Conservation (phyloP, 2,329 filamentous ascomycete genomes). For the Ophiosphaerella korrae region DNA sequence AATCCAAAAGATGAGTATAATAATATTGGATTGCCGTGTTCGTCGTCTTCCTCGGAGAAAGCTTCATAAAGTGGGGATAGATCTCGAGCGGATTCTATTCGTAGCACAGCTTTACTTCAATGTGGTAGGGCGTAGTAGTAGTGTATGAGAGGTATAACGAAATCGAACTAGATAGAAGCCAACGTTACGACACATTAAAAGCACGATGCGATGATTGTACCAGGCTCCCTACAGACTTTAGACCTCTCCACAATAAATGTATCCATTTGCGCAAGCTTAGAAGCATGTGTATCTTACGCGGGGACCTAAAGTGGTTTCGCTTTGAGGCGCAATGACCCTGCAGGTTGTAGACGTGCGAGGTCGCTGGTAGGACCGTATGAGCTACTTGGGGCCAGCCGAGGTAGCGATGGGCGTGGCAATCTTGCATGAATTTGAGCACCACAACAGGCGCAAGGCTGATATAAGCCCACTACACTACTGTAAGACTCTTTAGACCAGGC, state of each 20-base stretch:
- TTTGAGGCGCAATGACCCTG: no score
- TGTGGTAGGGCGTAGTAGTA: constrained; percentile 1
- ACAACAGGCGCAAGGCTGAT: constrained; percentile 2
- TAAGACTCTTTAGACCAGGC: constrained; percentile 4
- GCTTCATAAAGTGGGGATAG: constrained; percentile 14
- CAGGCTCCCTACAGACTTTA: background rate
- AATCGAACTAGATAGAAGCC: background rate
- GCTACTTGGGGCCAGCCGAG: background rate
- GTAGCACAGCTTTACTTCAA: background rate
- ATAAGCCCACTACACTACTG: background rate
- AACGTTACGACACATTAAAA: constrained; percentile 3
- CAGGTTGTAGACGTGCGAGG: no score
- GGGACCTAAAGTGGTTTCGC: background rate
- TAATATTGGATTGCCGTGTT: constrained; percentile 18
- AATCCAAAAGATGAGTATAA: constrained; percentile 18
- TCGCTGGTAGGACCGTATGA: no score
- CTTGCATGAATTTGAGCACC: constrained; percentile 3
- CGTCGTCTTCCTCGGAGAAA: constrained; percentile 19
- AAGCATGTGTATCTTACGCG: background rate
- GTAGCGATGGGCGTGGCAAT: constrained; percentile 6
- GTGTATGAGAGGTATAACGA: constrained; percentile 1
- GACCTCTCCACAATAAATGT: background rate
- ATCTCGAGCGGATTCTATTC: constrained; percentile 8
- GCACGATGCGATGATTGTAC: constrained; percentile 1
- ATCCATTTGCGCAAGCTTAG: constrained; percentile 3